These are phyloP conservation scores for Candida nemodendra DNA, from an alignment of 805 yeast species.

Conservation along the genomic window DNA sequence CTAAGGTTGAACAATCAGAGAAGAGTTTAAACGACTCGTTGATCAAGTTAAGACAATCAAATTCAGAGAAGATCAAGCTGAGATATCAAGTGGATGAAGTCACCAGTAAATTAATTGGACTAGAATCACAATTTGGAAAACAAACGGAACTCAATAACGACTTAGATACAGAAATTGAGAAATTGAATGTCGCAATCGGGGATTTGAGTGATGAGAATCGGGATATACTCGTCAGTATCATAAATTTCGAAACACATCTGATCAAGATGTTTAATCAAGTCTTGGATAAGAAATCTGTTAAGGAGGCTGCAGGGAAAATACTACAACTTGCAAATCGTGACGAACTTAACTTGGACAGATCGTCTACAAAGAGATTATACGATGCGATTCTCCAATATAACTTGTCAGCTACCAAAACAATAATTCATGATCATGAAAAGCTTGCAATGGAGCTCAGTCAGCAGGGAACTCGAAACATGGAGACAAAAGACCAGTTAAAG, in stretches of 20 bases:
- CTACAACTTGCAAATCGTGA: constrained; percentile 37
- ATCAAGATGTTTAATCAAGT: constrained; percentile 50
- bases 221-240: constrained; percentile 31
- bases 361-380: constrained; percentile 35
- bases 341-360: constrained; percentile 20
- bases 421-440: constrained; percentile 54
- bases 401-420: constrained; percentile 57
- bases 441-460: constrained; percentile 11
- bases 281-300: constrained; percentile 56
- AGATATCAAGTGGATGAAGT: constrained; percentile 40
- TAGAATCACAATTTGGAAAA: constrained; percentile 17
- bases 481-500: constrained; percentile 1
- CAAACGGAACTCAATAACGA: constrained; percentile 25
- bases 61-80: constrained; percentile 26
- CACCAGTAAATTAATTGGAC: constrained; percentile 11
- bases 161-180: constrained; percentile 43
- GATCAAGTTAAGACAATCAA: constrained; percentile 14
- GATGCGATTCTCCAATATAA: constrained; percentile 41
- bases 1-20: constrained; percentile 4
- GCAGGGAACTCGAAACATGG: constrained; percentile 1
- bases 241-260: constrained; percentile 49
- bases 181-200: constrained; percentile 31
- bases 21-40: constrained; percentile 14
- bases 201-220: constrained; percentile 9
- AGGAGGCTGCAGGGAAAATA: constrained; percentile 56